Base-by-base conservation (phyloP, 1,284 basidiomycete species). In the Veloboletus limbatus region DNA sequence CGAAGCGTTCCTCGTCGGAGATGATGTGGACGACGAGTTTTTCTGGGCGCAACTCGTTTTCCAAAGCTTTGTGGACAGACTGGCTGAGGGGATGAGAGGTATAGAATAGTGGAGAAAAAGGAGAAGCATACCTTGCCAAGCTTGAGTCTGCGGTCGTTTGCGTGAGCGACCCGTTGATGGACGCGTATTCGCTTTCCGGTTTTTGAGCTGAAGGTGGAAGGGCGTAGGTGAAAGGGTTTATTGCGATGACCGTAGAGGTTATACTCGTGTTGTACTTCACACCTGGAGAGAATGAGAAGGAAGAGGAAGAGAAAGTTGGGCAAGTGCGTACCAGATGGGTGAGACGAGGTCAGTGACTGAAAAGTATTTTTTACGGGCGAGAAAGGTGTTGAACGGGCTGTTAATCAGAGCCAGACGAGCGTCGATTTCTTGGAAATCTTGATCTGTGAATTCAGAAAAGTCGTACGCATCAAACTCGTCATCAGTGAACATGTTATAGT, bases 181-280 rank as follows among this genome's bases (percentile, higher is more conserved):
- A 89, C 82, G 2, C 57, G 54, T 47, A 94, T 92, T 24, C 71
- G 70, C 49, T 86, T 88, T 2, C 91, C 91, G 26, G 71, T 65
- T 4, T 72, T 69, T 3, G 85, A 79, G 2, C 68, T 67, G 55
- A 94, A 90, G 0, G 76, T 69, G 6, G 66, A 54, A 0, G 88
- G 88, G 30, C 90, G 75, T 16, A 73, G 49, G 10, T 69, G 66
- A 0, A 85, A 58, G 5, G 78, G 79, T 33, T 71, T 71, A 41
- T 71, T 72, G 7, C 87, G 76, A 44, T 72, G 69, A 52, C 82
- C 79, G 21, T 77, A 75, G 22, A 88, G 69, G 3, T 82, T 78
- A 56, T 90, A 90, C 52, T 88, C 85, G 59, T 78, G 82, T 60
- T 92, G 88, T 45, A 92, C 72, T 57, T 88, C 85, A 57, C 85